Evolutionary conservation across 2,329 filamentous ascomycete genomes (phyloP).

Genomic region (Xylaria sp.): DNA sequence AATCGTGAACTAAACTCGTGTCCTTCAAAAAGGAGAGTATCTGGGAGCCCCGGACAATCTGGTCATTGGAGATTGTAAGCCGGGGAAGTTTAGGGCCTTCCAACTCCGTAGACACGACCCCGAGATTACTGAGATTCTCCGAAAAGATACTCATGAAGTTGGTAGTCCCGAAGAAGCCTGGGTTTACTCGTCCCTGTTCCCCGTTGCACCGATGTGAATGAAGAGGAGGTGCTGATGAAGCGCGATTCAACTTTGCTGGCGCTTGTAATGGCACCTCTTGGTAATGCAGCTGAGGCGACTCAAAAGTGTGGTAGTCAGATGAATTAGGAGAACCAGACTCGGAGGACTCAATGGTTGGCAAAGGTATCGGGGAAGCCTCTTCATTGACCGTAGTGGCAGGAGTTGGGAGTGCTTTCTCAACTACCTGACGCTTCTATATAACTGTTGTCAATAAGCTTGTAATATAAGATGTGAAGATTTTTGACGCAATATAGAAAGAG

Average conservation of each 20-base stretch:
- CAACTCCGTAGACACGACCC: slow-evolving; percentile 42
- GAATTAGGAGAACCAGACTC: slow-evolving; percentile 19
- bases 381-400: slow-evolving; percentile 39
- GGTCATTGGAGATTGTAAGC: slow-evolving; percentile 46
- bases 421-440: slow-evolving; percentile 38
- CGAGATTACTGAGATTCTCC: slow-evolving; percentile 47
- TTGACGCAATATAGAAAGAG: neutral
- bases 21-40: slow-evolving; percentile 49
- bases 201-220: slow-evolving; percentile 39
- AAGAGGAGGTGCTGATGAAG: slow-evolving; percentile 48
- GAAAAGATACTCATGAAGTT: slow-evolving; percentile 48
- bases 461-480: neutral
- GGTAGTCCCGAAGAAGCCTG: slow-evolving; percentile 48
- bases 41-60: slow-evolving; percentile 48
- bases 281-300: slow-evolving; percentile 3
- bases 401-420: slow-evolving; percentile 37
- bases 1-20: slow-evolving; percentile 44
- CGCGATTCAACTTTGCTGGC: slow-evolving; percentile 41
- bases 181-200: slow-evolving; percentile 39
- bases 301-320: slow-evolving; percentile 18
- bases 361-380: slow-evolving; percentile 29
- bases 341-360: slow-evolving; percentile 42
- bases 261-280: slow-evolving; percentile 30
- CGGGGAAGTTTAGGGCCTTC: slow-evolving; percentile 42
- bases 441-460: slow-evolving; percentile 15